These are phyloP conservation scores for Eucalyptus melliodora DNA, from an alignment of 345 rosid species.

Conservation along the genomic window DNA sequence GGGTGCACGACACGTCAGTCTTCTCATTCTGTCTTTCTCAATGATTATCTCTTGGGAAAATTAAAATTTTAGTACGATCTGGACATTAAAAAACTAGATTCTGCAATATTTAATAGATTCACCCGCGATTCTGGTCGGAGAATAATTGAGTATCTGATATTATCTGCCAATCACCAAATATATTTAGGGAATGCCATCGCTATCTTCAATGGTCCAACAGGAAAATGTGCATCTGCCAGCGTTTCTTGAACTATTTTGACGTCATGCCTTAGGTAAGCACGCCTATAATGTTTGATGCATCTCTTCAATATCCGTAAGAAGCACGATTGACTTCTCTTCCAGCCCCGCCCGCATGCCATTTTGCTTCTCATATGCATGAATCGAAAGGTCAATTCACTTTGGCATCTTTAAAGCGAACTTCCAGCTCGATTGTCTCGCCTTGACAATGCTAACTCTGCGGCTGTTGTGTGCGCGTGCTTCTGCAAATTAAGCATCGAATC, in stretches of 20 bases:
- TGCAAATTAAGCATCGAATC: background rate
- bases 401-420: background rate
- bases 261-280: background rate
- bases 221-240: background rate
- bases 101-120: background rate
- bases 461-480: background rate
- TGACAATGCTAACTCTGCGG: background rate
- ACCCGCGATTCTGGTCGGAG: background rate
- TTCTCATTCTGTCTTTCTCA: background rate
- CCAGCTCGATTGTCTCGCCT: background rate
- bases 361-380: background rate
- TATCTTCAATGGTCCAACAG: background rate
- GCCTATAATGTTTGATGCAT: background rate
- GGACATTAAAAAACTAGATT: background rate
- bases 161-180: background rate
- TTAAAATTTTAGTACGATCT: background rate
- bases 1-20: background rate
- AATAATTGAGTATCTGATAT: background rate
- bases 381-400: background rate
- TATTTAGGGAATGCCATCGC: background rate
- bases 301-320: background rate
- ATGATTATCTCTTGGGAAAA: background rate
- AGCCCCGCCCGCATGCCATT: background rate
- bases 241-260: background rate
- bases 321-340: background rate